phyloP scores from a whole-genome alignment of 2,329 filamentous ascomycete species.

The Sporothrix luriei region DNA sequence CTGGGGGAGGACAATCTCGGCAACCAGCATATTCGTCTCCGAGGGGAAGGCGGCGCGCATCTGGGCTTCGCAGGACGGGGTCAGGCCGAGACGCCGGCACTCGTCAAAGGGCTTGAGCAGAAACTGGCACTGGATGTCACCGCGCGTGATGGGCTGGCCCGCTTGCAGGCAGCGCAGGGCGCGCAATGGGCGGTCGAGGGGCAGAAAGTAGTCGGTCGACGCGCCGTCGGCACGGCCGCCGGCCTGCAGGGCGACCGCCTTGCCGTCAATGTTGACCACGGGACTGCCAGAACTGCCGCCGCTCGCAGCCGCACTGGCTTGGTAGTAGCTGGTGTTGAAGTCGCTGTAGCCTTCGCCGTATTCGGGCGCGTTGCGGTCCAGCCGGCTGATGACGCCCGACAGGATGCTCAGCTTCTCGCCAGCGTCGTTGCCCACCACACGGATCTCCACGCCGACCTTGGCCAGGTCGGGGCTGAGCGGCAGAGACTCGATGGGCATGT shows the following conservation, averaged over 20 bases:
- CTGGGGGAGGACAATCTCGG: conserved; percentile 89
- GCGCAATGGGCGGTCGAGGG: conserved; percentile 83
- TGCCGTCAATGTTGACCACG: conserved; percentile 92
- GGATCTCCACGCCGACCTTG: conserved; percentile 88
- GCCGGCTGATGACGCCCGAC: conserved; percentile 92
- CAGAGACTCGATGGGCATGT: conserved; percentile 86
- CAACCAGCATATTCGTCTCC: conserved; percentile 95
- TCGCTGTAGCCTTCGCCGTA: conserved; percentile 98
- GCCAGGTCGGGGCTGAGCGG: conserved; percentile 83
- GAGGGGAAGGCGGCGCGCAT: conserved; percentile 82
- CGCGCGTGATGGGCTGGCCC: conserved; percentile 74
- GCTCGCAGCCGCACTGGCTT: conserved; percentile 94
- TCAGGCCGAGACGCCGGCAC: conserved; percentile 84
- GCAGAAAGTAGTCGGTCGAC: conserved; percentile 96
- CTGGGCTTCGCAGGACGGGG: conserved; percentile 80
- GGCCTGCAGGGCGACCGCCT: conserved; percentile 88
- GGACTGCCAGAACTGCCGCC: conserved; percentile 98
- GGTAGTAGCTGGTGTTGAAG: conserved; percentile 95
- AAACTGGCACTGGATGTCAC: conserved; percentile 98
- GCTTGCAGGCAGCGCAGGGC: conserved; percentile 84
- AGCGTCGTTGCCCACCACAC: conserved; percentile 97
- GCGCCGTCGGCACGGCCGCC: conserved; percentile 92
- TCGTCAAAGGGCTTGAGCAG: conserved; percentile 97
- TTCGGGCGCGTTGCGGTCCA: conserved; percentile 95
- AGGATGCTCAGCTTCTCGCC: conserved; percentile 98